Percentiles rank a stretch among this genome's conserved stretches.
Evolutionary conservation across 257 asterid species (phyloP).

Genomic region (Jaltomata sinuosa): DNA sequence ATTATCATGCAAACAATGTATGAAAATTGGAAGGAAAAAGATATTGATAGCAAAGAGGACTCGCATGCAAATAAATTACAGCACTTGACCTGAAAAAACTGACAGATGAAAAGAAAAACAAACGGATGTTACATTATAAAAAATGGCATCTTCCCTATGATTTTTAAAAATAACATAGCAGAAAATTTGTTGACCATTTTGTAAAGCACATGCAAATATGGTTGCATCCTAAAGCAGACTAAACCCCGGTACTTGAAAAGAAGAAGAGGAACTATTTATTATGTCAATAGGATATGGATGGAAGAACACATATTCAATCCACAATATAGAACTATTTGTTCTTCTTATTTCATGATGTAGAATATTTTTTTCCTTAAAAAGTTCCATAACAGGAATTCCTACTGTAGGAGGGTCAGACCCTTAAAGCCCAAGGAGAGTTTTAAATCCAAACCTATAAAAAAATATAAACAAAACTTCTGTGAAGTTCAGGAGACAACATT

Average conservation of each 20-base stretch:
- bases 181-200: not conserved
- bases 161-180: not conserved
- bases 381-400: not conserved
- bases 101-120: not conserved
- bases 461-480: not conserved
- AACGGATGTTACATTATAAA: not conserved
- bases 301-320: not conserved
- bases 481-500: not conserved
- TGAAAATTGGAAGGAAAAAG: conserved; percentile 10
- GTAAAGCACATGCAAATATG: not conserved
- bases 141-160: not conserved
- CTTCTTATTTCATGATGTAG: not conserved
- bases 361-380: not conserved
- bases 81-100: conserved; percentile 14
- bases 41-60: conserved; percentile 2
- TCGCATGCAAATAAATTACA: not conserved
- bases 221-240: not conserved
- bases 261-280: not conserved
- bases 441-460: not conserved
- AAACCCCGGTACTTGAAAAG: not conserved
- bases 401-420: not conserved
- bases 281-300: not conserved
- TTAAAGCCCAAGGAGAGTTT: not conserved
- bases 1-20: conserved; percentile 16
- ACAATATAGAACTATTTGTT: not conserved